phyloP scores from a whole-genome alignment of 2,329 filamentous ascomycete genomes.

The Calonectria honghensis region DNA sequence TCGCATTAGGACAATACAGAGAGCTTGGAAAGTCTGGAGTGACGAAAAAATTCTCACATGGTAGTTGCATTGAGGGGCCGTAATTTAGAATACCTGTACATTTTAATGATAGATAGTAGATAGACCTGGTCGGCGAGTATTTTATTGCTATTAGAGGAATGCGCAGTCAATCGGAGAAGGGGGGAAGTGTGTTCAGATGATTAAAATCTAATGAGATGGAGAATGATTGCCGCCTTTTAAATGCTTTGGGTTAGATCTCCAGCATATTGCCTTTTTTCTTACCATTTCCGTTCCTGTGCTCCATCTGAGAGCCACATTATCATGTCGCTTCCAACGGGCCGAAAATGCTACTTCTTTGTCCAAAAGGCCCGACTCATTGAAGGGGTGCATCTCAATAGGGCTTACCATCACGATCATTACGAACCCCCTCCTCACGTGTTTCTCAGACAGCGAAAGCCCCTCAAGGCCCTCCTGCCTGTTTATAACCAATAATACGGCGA shows the following conservation, averaged over 20 bases:
- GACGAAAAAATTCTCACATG: slow-evolving; percentile 40
- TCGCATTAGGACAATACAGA: slow-evolving; percentile 33
- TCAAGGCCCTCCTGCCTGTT: neutral
- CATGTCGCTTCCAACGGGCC: too few species aligned
- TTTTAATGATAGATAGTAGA: neutral
- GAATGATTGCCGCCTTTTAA: too few species aligned
- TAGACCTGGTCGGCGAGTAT: neutral
- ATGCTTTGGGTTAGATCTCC: too few species aligned
- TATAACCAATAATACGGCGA: neutral
- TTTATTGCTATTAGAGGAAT: neutral
- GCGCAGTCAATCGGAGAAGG: neutral
- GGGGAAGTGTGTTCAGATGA: neutral
- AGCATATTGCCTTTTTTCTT: too few species aligned
- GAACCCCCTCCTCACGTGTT: neutral
- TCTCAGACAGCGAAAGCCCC: too few species aligned
- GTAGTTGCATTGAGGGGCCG: slow-evolving; percentile 6
- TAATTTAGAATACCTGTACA: neutral
- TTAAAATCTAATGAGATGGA: too few species aligned
- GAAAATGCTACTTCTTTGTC: too few species aligned
- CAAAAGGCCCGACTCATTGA: neutral
- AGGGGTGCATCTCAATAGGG: neutral
- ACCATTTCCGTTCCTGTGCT: too few species aligned
- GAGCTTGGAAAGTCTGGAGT: slow-evolving; percentile 28
- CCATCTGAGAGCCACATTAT: too few species aligned
- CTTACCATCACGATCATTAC: neutral